Conservation (phyloP, 495 filamentous ascomycete species). For the Tuber indicum region DNA sequence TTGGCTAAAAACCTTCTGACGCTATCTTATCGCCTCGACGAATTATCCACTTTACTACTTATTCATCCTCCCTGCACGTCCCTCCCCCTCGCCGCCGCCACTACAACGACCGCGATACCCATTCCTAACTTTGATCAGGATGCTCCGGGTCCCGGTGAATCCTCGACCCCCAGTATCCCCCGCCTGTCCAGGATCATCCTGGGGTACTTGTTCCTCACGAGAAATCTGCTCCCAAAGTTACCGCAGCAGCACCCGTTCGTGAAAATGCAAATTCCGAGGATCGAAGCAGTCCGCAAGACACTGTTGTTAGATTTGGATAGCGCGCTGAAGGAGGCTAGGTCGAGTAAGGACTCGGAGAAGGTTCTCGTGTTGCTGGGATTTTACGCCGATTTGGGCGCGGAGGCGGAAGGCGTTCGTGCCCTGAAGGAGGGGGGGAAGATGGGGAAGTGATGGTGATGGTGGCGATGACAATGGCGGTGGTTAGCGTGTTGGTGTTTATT, state of each 20-base stretch:
- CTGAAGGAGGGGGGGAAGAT: constrained; percentile 49
- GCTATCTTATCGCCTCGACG: constrained; percentile 61
- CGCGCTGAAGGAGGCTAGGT: constrained; percentile 65
- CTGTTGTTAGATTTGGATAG: constrained; percentile 75
- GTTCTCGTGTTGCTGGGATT: constrained; percentile 65
- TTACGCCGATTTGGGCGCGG: constrained; percentile 71
- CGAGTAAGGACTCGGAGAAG: constrained; percentile 50
- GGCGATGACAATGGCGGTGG: not conserved
- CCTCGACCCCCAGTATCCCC: constrained; percentile 25
- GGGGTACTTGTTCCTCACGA: constrained; percentile 45
- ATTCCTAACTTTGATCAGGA: not conserved
- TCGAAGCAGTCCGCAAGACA: constrained; percentile 62
- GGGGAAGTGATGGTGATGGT: not conserved
- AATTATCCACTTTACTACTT: constrained; percentile 68
- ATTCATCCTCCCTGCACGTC: constrained; percentile 28
- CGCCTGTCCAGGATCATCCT: constrained; percentile 47
- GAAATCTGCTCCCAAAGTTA: constrained; percentile 45
- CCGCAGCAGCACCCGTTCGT: constrained; percentile 60
- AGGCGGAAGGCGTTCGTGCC: constrained; percentile 64
- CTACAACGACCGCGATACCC: not conserved
- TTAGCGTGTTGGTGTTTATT: not conserved
- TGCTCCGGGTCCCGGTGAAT: not conserved
- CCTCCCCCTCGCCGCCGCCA: not conserved
- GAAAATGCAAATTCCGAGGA: constrained; percentile 51
- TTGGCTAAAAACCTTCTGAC: constrained; percentile 63